A percentile compares a stretch with the other conserved stretches of the same genome.
phyloP scores from a whole-genome alignment of 1,284 basidiomycete genomes.

The Microbotryum scabiosae region DNA sequence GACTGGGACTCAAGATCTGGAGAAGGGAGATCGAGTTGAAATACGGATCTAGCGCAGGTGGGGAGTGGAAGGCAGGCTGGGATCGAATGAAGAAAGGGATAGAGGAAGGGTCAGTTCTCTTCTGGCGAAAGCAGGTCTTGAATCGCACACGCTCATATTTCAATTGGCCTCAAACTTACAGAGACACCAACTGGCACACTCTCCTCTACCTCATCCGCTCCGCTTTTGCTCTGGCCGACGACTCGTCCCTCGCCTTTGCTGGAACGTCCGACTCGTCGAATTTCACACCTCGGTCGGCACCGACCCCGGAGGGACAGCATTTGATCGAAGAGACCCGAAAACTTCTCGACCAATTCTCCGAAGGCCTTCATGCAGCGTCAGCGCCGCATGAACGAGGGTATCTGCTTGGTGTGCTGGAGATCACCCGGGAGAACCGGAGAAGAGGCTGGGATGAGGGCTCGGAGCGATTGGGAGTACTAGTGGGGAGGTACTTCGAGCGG shows the following conservation, averaged over 20 bases:
- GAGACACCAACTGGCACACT: conserved; percentile 73
- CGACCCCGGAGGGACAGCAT: conserved; percentile 8
- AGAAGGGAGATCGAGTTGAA: conserved; percentile 32
- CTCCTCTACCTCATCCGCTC: conserved; percentile 42
- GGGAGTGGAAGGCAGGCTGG: conserved; percentile 48
- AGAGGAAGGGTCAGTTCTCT: conserved; percentile 40
- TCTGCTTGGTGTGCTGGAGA: conserved; percentile 57
- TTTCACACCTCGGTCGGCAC: not conserved
- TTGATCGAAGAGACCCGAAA: conserved; percentile 46
- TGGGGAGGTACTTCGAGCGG: conserved; percentile 56
- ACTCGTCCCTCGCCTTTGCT: conserved; percentile 45
- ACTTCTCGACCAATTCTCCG: conserved; percentile 52
- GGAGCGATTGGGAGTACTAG: conserved; percentile 38
- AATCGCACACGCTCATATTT: conserved; percentile 6
- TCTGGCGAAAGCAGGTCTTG: conserved; percentile 4
- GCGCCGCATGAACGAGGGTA: conserved; percentile 62
- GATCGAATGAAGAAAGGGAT: conserved; percentile 52
- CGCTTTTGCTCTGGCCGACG: conserved; percentile 56
- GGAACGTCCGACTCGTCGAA: not conserved
- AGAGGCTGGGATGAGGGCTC: conserved; percentile 39
- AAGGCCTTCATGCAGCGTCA: conserved; percentile 44
- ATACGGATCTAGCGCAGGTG: conserved; percentile 14
- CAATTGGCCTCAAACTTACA: not conserved
- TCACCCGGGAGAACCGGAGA: conserved; percentile 4
- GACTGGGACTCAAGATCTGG: conserved; percentile 57